Base-by-base conservation (phyloP, 2,329 filamentous ascomycete species). In the Xylariaceae sp. region DNA sequence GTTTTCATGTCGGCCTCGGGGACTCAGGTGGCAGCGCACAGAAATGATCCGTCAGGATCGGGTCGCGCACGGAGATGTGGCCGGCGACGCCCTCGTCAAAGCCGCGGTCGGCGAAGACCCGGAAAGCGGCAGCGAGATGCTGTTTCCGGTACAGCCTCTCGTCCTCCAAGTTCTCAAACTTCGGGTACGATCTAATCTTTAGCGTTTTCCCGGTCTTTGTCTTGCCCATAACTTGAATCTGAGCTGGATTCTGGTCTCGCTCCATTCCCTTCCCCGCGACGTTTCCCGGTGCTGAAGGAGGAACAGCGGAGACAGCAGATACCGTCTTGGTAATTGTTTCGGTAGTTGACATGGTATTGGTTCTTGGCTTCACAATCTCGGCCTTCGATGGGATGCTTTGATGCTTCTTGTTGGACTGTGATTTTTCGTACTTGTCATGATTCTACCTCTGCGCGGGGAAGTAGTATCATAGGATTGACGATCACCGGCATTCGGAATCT, bases 51-150 rank as follows among this genome's bases (percentile, higher is more conserved):
- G 74, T 73, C 55, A 81, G 71, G 61, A 85, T 82, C 0, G 84
- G 84, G 61, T 87, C 84, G 8, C 84, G 75, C 1, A 87, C 80
- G 5, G 74, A 78, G 53, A 88, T 87, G 65, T 88, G 84, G 0
- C 84, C 84, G 8, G 76, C 75, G 72, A 86, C 84, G 44, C 84
- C 84, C 65, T 87, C 84, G 0, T 80, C 81, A 68, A 81, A 85
- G 46, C 81, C 82, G 60, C 83, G 80, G 46, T 83, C 77, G 1
- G 83, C 78, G 62, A 86, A 86, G 49, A 85, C 77, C 9, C 84
- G 79, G 67, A 87, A 87, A 13, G 82, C 81, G 6, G 77, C 76
- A 1, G 81, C 81, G 67, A 83, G 82, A 63, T 85, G 82, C 18
- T 79, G 75, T 23, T 83, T 75, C 57, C 83, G 80, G 73, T 83